Evolutionary conservation across 2,329 filamentous ascomycete genomes (phyloP).

Genomic region (Rhynchosporium agropyri): DNA sequence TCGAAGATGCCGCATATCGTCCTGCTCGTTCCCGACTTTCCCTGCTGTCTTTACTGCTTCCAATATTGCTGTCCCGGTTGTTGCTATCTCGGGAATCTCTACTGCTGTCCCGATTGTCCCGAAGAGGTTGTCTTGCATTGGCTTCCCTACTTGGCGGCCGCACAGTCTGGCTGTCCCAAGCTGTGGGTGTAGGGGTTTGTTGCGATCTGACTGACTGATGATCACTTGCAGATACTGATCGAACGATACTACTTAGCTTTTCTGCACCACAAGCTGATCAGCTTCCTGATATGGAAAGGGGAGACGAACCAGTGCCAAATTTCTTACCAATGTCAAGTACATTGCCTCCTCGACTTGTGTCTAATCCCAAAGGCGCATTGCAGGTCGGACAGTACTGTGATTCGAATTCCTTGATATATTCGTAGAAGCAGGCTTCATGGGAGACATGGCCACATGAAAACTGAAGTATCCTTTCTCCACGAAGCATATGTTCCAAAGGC

Average conservation of each 20-base stretch:
- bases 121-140: slow-evolving; percentile 41
- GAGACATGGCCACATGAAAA: slow-evolving; percentile 97
- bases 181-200: slow-evolving; percentile 61
- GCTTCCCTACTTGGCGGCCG: slow-evolving; percentile 56
- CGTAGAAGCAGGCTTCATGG: slow-evolving; percentile 98
- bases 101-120: slow-evolving; percentile 45
- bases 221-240: slow-evolving; percentile 74
- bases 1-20: slow-evolving; percentile 43
- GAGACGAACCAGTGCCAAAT: slow-evolving; percentile 41
- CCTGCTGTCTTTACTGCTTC: slow-evolving; percentile 40
- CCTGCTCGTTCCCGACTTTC: slow-evolving; percentile 55
- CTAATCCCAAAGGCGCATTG: slow-evolving; percentile 86
- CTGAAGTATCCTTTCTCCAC: slow-evolving; percentile 90
- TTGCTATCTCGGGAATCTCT: slow-evolving; percentile 36
- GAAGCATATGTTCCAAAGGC: slow-evolving; percentile 90
- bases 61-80: slow-evolving; percentile 41
- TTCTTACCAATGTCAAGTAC: slow-evolving; percentile 81
- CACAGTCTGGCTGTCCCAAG: slow-evolving; percentile 67
- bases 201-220: slow-evolving; percentile 46
- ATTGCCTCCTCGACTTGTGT: slow-evolving; percentile 90
- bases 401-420: slow-evolving; percentile 94
- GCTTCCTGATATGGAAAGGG: slow-evolving; percentile 32
- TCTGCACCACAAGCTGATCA: slow-evolving; percentile 56
- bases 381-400: slow-evolving; percentile 93
- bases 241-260: slow-evolving; percentile 92